phyloP scores from a whole-genome alignment of 192 early-diverging fungal genomes.

The Phlyctochytrium arcticum region DNA sequence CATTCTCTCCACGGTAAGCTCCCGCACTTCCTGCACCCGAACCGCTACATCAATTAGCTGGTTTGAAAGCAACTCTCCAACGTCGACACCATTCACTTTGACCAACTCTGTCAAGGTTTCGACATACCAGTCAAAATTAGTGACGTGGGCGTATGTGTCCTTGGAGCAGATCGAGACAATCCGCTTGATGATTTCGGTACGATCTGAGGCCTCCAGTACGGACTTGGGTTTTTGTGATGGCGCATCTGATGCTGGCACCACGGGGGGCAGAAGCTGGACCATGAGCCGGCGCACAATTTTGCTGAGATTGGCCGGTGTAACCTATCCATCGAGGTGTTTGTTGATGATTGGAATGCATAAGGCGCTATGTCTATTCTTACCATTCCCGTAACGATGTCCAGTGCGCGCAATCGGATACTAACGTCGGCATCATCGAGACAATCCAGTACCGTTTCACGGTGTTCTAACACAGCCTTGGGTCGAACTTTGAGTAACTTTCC shows the following conservation, averaged over 20 bases:
- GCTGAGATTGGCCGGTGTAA: slow-evolving; percentile 72
- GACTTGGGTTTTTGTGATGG: slow-evolving; percentile 9
- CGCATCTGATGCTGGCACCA: neutral
- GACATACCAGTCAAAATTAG: slow-evolving; percentile 97
- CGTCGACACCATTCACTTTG: slow-evolving; percentile 66
- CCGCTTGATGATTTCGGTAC: slow-evolving; percentile 72
- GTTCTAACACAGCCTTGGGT: slow-evolving; percentile 76
- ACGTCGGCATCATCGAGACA: slow-evolving; percentile 91
- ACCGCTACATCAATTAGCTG: slow-evolving; percentile 88
- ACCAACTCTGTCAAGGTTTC: slow-evolving; percentile 74
- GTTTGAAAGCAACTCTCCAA: slow-evolving; percentile 61
- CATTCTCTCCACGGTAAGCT: slow-evolving; percentile 73
- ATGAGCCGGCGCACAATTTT: slow-evolving; percentile 82
- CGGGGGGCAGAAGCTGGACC: slow-evolving; percentile 15
- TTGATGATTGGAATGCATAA: neutral
- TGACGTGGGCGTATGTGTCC: slow-evolving; percentile 77
- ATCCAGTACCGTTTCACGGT: slow-evolving; percentile 76
- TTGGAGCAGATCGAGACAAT: slow-evolving; percentile 80
- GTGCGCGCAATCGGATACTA: slow-evolving; percentile 82
- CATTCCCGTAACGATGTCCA: slow-evolving; percentile 85
- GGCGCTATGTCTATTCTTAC: slow-evolving; percentile 27
- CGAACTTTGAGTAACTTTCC: slow-evolving; percentile 78
- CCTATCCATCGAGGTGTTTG: slow-evolving; percentile 27
- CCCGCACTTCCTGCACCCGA: slow-evolving; percentile 78
- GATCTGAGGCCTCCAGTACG: slow-evolving; percentile 50